Conservation (phyloP, 345 rosid species). For the Eucalyptus curtisii region DNA sequence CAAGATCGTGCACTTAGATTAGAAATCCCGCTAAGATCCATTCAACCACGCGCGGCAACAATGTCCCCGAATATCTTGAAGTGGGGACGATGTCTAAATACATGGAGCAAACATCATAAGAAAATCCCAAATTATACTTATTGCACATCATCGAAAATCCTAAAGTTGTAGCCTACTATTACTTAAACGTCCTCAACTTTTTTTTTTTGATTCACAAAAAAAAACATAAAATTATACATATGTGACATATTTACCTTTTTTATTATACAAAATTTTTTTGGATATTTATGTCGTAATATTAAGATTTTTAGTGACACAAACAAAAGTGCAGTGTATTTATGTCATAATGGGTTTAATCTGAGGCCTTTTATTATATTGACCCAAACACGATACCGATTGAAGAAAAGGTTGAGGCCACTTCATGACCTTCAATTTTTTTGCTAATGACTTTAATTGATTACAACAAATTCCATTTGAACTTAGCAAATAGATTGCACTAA, state of each 20-base stretch:
- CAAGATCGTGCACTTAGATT: neutral
- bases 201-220: no score
- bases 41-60: neutral
- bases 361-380: neutral
- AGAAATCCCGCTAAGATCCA: neutral
- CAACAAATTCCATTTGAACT: neutral
- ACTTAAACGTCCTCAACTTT: neutral
- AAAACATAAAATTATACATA: neutral
- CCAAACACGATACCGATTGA: neutral
- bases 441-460: neutral
- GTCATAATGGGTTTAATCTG: rapidly evolving
- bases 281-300: no score
- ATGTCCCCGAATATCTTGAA: neutral
- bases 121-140: no score
- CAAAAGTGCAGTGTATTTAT: no score
- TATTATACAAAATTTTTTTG: no score
- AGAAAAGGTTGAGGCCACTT: neutral
- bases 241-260: neutral
- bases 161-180: no score
- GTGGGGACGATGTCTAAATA: neutral
- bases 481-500: neutral
- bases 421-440: neutral
- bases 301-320: neutral
- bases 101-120: no score
- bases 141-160: no score